Evolutionary conservation across 768 basidiomycete genomes (phyloP).

Genomic region (Podaxis sp.): DNA sequence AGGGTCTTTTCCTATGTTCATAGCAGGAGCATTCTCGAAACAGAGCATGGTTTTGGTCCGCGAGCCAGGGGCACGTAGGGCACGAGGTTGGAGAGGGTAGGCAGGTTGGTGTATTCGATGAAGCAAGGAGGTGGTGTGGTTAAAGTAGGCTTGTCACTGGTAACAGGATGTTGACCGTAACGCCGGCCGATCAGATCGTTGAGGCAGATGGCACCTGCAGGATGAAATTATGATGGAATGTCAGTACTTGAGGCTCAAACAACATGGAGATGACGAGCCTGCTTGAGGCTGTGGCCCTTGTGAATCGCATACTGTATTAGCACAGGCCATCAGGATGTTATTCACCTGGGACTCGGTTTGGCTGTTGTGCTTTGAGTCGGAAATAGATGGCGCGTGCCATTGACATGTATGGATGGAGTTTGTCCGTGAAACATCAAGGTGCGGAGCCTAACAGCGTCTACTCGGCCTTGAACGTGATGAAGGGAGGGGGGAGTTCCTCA

Average conservation of each 20-base stretch:
- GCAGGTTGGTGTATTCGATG: conserved; percentile 12
- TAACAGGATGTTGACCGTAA: background rate
- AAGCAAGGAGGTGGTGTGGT: conserved; percentile 13
- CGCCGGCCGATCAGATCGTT: conserved; percentile 15
- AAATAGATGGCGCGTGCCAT: conserved; percentile 6
- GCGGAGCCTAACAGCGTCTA: conserved; percentile 1
- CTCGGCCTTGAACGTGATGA: conserved; percentile 3
- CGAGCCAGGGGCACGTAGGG: conserved; percentile 10
- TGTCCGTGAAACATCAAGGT: conserved; percentile 14
- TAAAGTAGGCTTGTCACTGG: conserved; percentile 13
- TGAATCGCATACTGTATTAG: conserved; percentile 11
- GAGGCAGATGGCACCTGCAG: conserved; percentile 7
- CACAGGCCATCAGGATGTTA: conserved; percentile 4
- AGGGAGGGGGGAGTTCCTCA: conserved; percentile 1
- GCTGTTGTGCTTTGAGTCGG: conserved; percentile 4
- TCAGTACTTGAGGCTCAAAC: conserved; percentile 7
- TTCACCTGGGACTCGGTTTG: conserved; percentile 13
- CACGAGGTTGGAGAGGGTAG: conserved; percentile 9
- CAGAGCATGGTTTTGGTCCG: conserved; percentile 10
- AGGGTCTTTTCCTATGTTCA: conserved; percentile 12
- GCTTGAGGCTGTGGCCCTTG: conserved; percentile 14
- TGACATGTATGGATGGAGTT: conserved; percentile 14
- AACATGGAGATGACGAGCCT: conserved; percentile 6
- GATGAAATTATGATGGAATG: conserved; percentile 5
- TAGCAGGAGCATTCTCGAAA: conserved; percentile 11